Conservation (phyloP, 2,329 filamentous ascomycete genomes). For the Cercospora sp. region DNA sequence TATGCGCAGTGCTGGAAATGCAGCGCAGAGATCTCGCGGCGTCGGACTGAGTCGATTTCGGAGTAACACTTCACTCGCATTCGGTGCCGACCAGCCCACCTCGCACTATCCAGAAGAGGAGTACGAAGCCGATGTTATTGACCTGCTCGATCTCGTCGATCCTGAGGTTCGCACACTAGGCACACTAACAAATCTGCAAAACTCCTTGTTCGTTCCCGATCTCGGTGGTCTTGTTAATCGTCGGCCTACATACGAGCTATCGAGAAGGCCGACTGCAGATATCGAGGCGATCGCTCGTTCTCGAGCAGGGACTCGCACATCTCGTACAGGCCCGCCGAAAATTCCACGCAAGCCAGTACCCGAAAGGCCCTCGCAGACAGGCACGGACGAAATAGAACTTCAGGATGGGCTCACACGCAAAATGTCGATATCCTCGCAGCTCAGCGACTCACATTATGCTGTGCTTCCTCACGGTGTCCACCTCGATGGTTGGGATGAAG, state of each 20-base stretch:
- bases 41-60: slow-evolving; percentile 24
- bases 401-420: slow-evolving; percentile 23
- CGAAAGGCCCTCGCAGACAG: slow-evolving; percentile 5
- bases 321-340: slow-evolving; percentile 12
- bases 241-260: slow-evolving; percentile 74
- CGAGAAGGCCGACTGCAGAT: slow-evolving; percentile 47
- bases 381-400: slow-evolving; percentile 27
- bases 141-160: slow-evolving; percentile 70
- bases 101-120: slow-evolving; percentile 41
- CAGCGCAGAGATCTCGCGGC: slow-evolving; percentile 32
- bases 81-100: slow-evolving; percentile 16
- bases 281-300: slow-evolving; percentile 26
- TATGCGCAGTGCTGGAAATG: slow-evolving; percentile 34
- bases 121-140: slow-evolving; percentile 64
- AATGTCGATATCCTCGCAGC: slow-evolving; percentile 64
- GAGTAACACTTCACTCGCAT: slow-evolving; percentile 23
- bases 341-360: slow-evolving; percentile 21
- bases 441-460: slow-evolving; percentile 73
- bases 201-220: slow-evolving; percentile 82
- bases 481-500: slow-evolving; percentile 71
- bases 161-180: slow-evolving; percentile 81
- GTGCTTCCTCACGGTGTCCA: slow-evolving; percentile 73
- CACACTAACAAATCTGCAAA: slow-evolving; percentile 85
- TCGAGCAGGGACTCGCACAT: slow-evolving; percentile 27
- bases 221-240: slow-evolving; percentile 75